Conservation (phyloP, 2,329 filamentous ascomycete genomes). For the Nemania sp. region DNA sequence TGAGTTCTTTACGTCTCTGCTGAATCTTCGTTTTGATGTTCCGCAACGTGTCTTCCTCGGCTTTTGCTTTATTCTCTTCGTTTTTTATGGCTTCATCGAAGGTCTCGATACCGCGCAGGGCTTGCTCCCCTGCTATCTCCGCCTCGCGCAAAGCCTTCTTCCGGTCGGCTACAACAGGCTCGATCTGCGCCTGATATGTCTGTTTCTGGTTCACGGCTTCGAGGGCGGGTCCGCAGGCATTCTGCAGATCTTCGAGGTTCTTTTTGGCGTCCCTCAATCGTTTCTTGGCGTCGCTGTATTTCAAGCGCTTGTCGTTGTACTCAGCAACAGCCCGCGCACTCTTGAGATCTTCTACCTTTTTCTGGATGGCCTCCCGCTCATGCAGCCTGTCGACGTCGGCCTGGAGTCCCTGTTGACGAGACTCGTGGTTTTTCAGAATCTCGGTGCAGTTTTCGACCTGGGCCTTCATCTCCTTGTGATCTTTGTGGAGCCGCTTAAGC, state of each 20-base stretch:
- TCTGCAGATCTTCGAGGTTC: slow-evolving; percentile 64
- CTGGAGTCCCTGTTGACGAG: slow-evolving; percentile 73
- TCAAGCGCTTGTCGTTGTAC: slow-evolving; percentile 61
- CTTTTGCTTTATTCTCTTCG: slow-evolving; percentile 48
- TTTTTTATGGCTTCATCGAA: slow-evolving; percentile 51
- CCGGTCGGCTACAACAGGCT: slow-evolving; percentile 59
- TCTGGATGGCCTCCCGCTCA: slow-evolving; percentile 71
- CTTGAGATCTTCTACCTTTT: slow-evolving; percentile 67
- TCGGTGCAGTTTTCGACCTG: slow-evolving; percentile 64
- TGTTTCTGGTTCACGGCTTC: slow-evolving; percentile 72
- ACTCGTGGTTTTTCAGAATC: slow-evolving; percentile 68
- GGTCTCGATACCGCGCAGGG: slow-evolving; percentile 41
- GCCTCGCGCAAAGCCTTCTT: slow-evolving; percentile 57
- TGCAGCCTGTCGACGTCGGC: slow-evolving; percentile 82
- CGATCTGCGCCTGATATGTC: slow-evolving; percentile 64
- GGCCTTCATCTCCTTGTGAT: slow-evolving; percentile 67
- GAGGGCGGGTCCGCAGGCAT: slow-evolving; percentile 67
- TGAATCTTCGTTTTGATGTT: slow-evolving; percentile 24
- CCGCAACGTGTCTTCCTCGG: slow-evolving; percentile 47
- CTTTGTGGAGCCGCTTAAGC: slow-evolving; percentile 71
- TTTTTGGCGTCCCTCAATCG: slow-evolving; percentile 57
- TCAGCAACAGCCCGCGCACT: slow-evolving; percentile 67
- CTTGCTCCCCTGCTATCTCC: slow-evolving; percentile 55
- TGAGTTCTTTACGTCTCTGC: slow-evolving; percentile 61
- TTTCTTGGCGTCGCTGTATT: slow-evolving; percentile 57